Base-by-base conservation (phyloP, 2,329 filamentous ascomycete genomes). In the Spiromastix sp. region DNA sequence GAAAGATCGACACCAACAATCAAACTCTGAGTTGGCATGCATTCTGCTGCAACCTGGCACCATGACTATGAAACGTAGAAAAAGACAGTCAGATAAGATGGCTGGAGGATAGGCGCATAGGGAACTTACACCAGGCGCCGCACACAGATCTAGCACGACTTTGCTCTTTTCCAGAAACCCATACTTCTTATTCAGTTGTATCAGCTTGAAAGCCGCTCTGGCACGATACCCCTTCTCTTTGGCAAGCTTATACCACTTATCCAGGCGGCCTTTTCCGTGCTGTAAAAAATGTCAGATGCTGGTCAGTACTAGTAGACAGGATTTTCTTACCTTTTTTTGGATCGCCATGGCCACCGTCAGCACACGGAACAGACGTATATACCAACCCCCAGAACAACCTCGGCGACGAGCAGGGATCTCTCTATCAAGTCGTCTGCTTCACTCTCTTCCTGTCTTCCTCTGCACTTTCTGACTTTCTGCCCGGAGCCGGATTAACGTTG, bases 121-220 rank as follows among this genome's bases (percentile, higher is more conserved):
- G 20, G 16, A 20, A 70, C 78, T 57, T 70, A 85, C 81, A 61
- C 91, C 91, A 20, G 91, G 91, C 13, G 91, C 91, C 46, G 91
- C 91, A 66, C 91, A 98, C 56, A 98, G 81, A 79, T 98, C 93
- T 58, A 98, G 71, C 42, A 95, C 69, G 51, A 96, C 91, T 68
- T 85, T 93, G 64, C 85, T 93, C 70, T 93, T 89, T 62, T 96
- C 86, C 49, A 98, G 70, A 63, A 98, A 98, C 48, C 85, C 84
- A 81, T 93, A 98, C 60, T 95, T 96, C 66, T 96, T 95, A 68
- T 98, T 98, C 51, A 98, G 69, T 61, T 98, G 89, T 48, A 98
- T 89, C 50, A 98, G 67, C 67, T 98, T 98, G 74, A 96, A 96
- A 38, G 91, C 87, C 49, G 91, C 87, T 72, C 91, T 77, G 42